Evolutionary conservation across 169 alveolate species (phyloP).

Genomic region (Besnoitia besnoiti): DNA sequence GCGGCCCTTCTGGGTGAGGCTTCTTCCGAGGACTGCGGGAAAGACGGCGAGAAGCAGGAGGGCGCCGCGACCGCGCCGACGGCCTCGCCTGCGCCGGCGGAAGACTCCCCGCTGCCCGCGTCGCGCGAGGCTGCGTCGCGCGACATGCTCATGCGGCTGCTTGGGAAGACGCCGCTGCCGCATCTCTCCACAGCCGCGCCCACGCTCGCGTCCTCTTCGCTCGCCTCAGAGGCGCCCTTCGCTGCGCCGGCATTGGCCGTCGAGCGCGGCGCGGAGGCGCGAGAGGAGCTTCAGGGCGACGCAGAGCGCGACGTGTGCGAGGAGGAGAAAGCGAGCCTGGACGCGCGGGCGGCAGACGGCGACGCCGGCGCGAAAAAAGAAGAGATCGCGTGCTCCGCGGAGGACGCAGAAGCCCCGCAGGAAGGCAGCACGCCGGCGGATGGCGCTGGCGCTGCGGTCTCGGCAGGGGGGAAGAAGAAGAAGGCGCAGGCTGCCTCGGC

Average conservation of each 20-base stretch:
- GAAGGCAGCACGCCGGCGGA: neutral
- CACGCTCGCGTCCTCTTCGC: neutral
- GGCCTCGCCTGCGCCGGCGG: neutral
- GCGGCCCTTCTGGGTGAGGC: too few species aligned
- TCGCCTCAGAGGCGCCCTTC: neutral
- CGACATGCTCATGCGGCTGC: neutral
- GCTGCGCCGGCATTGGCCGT: neutral
- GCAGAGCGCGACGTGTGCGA: neutral
- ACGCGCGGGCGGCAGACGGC: neutral
- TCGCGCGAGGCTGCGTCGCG: neutral
- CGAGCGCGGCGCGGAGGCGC: neutral
- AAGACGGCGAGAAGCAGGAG: neutral
- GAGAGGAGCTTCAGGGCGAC: neutral
- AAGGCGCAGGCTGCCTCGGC: too few species aligned
- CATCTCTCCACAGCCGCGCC: neutral
- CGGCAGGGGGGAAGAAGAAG: neutral
- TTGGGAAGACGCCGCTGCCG: neutral
- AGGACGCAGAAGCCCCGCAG: neutral
- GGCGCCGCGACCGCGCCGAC: too few species aligned
- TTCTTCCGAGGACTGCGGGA: neutral
- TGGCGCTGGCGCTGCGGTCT: neutral
- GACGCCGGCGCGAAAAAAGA: neutral
- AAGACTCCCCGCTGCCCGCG: neutral
- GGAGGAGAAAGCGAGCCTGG: neutral
- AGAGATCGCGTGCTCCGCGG: too few species aligned